Evolutionary conservation across 257 asterid genomes (phyloP), one percentile per base, ranked within the genome.

Genomic region (Dorcoceras hygrometricum): DNA sequence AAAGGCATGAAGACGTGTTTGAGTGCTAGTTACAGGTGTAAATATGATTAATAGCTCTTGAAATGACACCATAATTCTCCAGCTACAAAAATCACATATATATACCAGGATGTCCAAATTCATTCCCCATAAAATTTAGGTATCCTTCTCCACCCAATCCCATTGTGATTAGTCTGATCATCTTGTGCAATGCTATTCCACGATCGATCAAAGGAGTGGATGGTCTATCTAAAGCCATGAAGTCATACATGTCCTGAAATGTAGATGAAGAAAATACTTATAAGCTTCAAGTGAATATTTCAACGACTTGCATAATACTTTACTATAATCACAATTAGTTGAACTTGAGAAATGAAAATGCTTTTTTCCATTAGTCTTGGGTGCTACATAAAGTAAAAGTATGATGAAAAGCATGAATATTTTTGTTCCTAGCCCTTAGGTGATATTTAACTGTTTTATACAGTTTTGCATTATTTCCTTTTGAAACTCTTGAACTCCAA

Each of bases 131-230:
- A 81, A 94, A 94, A 86, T 94, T 94, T 70, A 94, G 84, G 81
- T 94, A 94, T 66, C 96, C 99, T 87, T 90, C 96, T 75, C 99
- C 99, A 58, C 98, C 99, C 77, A 94, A 84, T 59, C 96, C 99
- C 96, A 94, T 88, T 56, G 99, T 94, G 71, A 94, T 71, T 59
- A 94, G 95, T 81, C 99, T 84, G 78, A 90, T 90, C 96, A 94
- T 90, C 87, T 94, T 94, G 84, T 94, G 99, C 73, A 94, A 74
- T 65, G 99, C 96, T 82, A 94, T 87, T 74, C 99, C 99, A 61
- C 99, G 96, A 81, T 94, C 99, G 62, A 94, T 86, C 66, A 82
- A 65, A 23, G 95, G 90, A 59, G 99, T 94, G 51, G 97, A 78
- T 51, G 96, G 97, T 68, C 96, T 82, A 77, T 94, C 99, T 84